Base-by-base conservation (phyloP, 108 stramenopile species). In the Phaeodactylum tricornutum region DNA sequence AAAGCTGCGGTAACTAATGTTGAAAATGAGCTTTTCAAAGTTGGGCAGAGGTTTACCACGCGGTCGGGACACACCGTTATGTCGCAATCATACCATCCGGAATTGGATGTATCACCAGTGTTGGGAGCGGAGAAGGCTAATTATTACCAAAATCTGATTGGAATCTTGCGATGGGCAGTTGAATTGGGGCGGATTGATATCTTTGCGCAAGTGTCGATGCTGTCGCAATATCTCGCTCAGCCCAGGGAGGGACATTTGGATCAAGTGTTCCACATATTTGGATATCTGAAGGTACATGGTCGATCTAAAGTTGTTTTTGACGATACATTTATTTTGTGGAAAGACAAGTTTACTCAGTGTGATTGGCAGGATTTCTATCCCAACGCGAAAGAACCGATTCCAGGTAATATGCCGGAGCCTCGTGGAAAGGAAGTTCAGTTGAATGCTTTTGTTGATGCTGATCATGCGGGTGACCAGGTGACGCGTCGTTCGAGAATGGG, bases 401-500 rank as follows among this genome's bases (percentile, higher is more conserved):
- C 71, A n/a, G 25, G 46, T 11, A 38, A 67, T 30, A 40, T 53
- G 50, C 66, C 59, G 2, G 23, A 53, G 27, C 61, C 73, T 19
- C 29, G 50, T n/a, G 71, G 71, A 1, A 56, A 47, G 12, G 28
- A 33, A 28, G 64, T 58, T n/a, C 19, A 33, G 24, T 52, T 53
- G 4, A 44, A 25, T 22, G 15, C 14, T 17, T 78, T 70, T 49
- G 72, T 74, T 25, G 77, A 79, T 63, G 50, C 60, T 15, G 53
- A 68, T 39, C 72, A 71, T 45, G 77, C 72, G 4, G 72, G 67
- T 15, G 46, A 63, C 43, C 29, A 44, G 29, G 37, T 62, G 15
- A 77, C 72, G 5, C 15, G 72, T 8, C 32, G 80, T 31, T 71
- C 69, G 4, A 36, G 66, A 5, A 75, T 74, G 26, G 81, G 76